Evolutionary conservation across 2,329 filamentous ascomycete genomes (phyloP).

Genomic region (Periconia sp.): DNA sequence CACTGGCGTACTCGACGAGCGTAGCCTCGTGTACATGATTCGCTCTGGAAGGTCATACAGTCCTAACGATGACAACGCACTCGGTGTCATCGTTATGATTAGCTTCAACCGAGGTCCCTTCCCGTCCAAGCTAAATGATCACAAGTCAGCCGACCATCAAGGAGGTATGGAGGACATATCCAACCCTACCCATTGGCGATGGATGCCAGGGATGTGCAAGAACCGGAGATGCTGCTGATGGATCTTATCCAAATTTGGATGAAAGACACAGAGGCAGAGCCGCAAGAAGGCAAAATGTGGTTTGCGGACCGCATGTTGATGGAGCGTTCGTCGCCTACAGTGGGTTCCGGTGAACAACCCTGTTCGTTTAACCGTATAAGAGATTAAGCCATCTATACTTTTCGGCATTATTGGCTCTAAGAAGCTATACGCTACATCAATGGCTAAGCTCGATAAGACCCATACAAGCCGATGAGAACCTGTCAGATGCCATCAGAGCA

Average conservation of each 20-base stretch:
- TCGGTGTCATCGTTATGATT: slow-evolving; percentile 39
- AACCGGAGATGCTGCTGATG: slow-evolving; percentile 3
- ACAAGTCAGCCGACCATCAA: background rate
- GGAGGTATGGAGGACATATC: background rate
- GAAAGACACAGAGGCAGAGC: background rate
- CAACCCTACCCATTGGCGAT: slow-evolving; percentile 8
- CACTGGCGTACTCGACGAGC: slow-evolving; percentile 36
- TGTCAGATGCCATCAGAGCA: too few species aligned
- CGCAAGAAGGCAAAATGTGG: background rate
- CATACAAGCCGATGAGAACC: too few species aligned
- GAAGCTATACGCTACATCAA: too few species aligned
- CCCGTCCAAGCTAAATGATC: slow-evolving; percentile 1
- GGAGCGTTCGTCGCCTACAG: slow-evolving; percentile 7
- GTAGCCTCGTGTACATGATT: slow-evolving; percentile 44
- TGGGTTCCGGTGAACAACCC: slow-evolving; percentile 11
- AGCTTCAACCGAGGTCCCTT: slow-evolving; percentile 32
- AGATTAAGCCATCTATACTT: too few species aligned
- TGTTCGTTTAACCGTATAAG: too few species aligned
- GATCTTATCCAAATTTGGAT: background rate
- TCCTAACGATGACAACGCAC: slow-evolving; percentile 20
- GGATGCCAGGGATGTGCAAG: slow-evolving; percentile 10
- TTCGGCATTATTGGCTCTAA: too few species aligned
- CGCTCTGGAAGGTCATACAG: slow-evolving; percentile 27
- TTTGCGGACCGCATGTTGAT: slow-evolving; percentile 8
- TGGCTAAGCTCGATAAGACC: too few species aligned